Evolutionary conservation across 805 yeast species (phyloP), one percentile per base, ranked within the genome.

Genomic region (Metschnikowia similis): DNA sequence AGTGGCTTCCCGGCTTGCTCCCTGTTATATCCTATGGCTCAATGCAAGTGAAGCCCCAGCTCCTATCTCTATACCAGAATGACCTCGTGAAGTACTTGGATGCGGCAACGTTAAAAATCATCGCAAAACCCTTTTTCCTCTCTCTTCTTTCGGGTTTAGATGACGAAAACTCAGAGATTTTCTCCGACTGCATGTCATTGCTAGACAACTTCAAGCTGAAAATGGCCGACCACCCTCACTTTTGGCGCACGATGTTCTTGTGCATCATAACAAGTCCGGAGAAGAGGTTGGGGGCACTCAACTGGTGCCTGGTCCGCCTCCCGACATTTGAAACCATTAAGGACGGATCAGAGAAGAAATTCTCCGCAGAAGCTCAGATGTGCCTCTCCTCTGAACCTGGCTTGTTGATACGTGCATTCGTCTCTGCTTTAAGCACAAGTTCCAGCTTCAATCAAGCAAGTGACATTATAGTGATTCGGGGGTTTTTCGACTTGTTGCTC

Each of bases 1-100:
- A 85, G 1, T 94, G 99, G 99, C 73, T 92, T 1, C 96, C 97
- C 0, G 97, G 98, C 0, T 66, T 94, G n/a, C 70, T 94, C 8
- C 97, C 98, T 0, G 70, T 94, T 48, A 81, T 92, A 79, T 80
- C 94, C 13, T 89, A 84, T 63, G 96, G 96, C 8, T 85, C 96
- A 5, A 89, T 90, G 63, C 87, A 87, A 57, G 92, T 92, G 40
- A 90, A 87, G 63, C 92, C 96, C 0, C 82, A 81, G 54, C 70
- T 91, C 44, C 74, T 92, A 14, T 79, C 79, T 26, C 67, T 92
- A 1, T 82, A 84, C 55, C 77, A 76, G 31, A 71, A 72, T 2
- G 62, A 90, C 6, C 69, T 87, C 8, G 45, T 58, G 7, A 72
- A 70, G 35, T 79, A 2, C 61, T 82, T 2, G 49, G 55, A 53